Percentiles rank a stretch among this genome's conserved stretches.
phyloP scores from a whole-genome alignment of 345 rosid species.

The Sisymbrium altissimum region DNA sequence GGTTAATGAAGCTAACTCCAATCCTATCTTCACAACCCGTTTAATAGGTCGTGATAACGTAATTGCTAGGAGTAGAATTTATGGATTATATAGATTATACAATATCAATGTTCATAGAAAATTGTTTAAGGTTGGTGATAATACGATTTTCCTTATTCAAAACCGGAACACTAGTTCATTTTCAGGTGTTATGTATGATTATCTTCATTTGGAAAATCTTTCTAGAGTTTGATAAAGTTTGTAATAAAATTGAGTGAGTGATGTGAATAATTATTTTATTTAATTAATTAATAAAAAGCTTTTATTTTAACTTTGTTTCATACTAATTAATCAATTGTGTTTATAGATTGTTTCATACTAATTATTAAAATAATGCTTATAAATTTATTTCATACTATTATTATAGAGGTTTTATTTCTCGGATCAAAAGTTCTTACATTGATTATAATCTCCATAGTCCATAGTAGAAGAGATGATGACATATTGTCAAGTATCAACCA shows the following conservation, averaged over 20 bases:
- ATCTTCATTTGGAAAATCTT: slow-evolving; percentile 77
- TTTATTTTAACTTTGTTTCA: not conserved
- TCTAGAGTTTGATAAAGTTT: not conserved
- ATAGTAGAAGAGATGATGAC: too few relatives aligned
- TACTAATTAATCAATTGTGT: too few relatives aligned
- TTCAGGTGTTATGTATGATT: slow-evolving; percentile 75
- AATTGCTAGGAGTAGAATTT: slow-evolving; percentile 35
- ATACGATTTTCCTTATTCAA: slow-evolving; percentile 62
- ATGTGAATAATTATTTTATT: too few relatives aligned
- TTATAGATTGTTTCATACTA: too few relatives aligned
- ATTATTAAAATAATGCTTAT: too few relatives aligned
- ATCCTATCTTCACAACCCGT: slow-evolving; percentile 15
- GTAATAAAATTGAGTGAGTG: not conserved
- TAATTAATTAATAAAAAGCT: not conserved
- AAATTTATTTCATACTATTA: too few relatives aligned
- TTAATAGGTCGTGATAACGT: slow-evolving; percentile 31
- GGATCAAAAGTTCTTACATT: too few relatives aligned
- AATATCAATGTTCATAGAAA: slow-evolving; percentile 39
- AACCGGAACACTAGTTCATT: slow-evolving; percentile 34
- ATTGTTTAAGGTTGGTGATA: slow-evolving; percentile 35
- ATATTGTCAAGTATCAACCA: too few relatives aligned
- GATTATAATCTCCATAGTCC: too few relatives aligned
- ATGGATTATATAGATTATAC: slow-evolving; percentile 46
- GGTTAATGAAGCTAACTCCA: not conserved
- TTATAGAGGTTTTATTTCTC: too few relatives aligned